phyloP scores from a whole-genome alignment of 139 green algal genomes.

The Gonium pectorale region DNA sequence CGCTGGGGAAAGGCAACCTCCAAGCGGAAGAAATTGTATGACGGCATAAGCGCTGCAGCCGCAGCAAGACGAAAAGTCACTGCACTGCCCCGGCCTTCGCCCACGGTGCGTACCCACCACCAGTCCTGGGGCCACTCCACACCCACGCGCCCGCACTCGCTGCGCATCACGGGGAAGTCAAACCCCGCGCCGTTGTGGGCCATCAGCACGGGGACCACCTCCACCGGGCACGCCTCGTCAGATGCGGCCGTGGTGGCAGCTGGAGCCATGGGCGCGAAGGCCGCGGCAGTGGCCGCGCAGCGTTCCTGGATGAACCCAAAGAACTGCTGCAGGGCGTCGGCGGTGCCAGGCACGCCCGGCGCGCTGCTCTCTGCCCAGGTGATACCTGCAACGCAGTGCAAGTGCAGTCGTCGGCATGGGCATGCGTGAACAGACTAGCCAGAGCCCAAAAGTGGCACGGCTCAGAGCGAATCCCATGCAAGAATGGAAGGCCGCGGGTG shows the following conservation, averaged over 20 bases:
- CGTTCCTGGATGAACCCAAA: not conserved
- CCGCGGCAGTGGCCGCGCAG: not conserved
- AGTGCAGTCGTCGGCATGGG: too few species aligned
- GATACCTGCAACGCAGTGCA: too few species aligned
- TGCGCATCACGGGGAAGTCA: constrained; percentile 19
- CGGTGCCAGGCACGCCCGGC: constrained; percentile 23
- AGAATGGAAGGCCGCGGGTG: too few species aligned
- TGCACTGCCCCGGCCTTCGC: not conserved
- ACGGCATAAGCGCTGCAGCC: too few species aligned
- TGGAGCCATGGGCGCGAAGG: not conserved
- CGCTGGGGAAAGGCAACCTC: too few species aligned
- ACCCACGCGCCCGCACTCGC: not conserved
- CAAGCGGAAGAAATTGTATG: too few species aligned
- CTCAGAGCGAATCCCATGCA: too few species aligned
- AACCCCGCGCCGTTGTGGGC: constrained; percentile 35
- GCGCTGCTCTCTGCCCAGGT: not conserved
- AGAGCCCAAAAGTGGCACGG: too few species aligned
- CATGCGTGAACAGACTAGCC: too few species aligned
- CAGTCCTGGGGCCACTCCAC: constrained; percentile 28
- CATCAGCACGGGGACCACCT: constrained; percentile 30
- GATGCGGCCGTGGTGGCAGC: not conserved
- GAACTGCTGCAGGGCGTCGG: not conserved
- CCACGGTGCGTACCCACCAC: not conserved
- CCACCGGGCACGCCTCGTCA: not conserved
- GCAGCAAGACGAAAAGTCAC: too few species aligned